A percentile compares a stretch with the other conserved stretches of the same genome.
These are phyloP conservation scores for Beta vulgaris DNA, from an alignment of 148 eudicot species.

Conservation along the genomic window DNA sequence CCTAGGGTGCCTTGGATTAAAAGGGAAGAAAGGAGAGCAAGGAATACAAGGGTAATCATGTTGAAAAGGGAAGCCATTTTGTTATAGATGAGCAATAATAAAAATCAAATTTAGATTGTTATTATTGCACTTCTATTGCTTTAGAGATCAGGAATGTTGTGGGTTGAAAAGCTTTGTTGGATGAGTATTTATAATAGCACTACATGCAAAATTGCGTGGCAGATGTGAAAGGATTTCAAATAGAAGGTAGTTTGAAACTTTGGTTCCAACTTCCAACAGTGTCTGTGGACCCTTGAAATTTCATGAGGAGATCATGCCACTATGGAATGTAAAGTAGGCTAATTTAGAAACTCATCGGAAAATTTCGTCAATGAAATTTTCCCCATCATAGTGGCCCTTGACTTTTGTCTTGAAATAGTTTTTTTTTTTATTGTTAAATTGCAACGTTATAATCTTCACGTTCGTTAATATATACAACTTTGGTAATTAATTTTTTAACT, in stretches of 20 bases:
- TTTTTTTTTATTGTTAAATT: no score
- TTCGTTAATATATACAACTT: no score
- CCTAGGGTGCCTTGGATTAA: conserved; percentile 24
- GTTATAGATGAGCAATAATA: background rate
- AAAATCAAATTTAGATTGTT: background rate
- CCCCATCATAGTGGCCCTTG: no score
- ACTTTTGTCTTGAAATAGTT: no score
- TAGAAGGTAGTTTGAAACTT: background rate
- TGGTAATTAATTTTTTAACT: no score
- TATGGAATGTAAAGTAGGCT: no score
- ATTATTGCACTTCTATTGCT: conserved; percentile 9
- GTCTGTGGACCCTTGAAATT: no score
- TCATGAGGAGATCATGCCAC: no score
- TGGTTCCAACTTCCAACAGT: background rate
- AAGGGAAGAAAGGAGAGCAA: conserved; percentile 17
- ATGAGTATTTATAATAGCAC: conserved; percentile 2
- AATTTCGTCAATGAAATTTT: no score
- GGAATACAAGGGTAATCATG: background rate
- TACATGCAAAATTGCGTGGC: background rate
- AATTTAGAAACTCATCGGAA: no score
- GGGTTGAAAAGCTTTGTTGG: background rate
- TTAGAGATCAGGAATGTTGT: background rate
- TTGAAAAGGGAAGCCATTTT: conserved; percentile 19
- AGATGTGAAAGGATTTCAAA: background rate
- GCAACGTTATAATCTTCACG: no score